These are phyloP conservation scores for Melampsora larici-populina DNA, from an alignment of 1,284 basidiomycete species.

Conservation along the genomic window DNA sequence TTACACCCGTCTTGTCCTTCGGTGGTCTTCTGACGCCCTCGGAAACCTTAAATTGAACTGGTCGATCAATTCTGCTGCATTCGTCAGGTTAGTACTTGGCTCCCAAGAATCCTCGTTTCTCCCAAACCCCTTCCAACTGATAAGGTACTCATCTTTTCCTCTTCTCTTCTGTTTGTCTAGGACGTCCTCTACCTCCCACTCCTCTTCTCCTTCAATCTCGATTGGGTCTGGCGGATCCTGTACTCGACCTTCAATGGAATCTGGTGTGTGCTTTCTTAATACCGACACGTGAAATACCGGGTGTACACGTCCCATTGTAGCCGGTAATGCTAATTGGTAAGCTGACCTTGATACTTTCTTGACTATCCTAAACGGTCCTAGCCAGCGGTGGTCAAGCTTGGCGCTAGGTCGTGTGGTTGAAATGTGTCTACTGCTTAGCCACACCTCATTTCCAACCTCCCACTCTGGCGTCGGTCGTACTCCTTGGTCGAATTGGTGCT, in stretches of 20 bases:
- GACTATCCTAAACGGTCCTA: neutral
- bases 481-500: no score
- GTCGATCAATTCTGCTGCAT: neutral
- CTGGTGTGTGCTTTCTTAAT: neutral
- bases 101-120: neutral
- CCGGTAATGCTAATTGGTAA: neutral
- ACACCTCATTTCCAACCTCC: no score
- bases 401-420: conserved; percentile 4
- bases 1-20: neutral
- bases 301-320: neutral
- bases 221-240: neutral
- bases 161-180: neutral
- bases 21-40: neutral
- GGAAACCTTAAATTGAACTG: neutral
- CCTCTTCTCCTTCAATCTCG: neutral
- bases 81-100: neutral
- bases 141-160: neutral
- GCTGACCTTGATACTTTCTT: neutral
- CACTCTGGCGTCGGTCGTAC: no score
- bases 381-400: neutral
- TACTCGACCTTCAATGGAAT: neutral
- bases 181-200: neutral
- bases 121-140: neutral
- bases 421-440: no score
- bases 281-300: neutral